Evolutionary conservation across 257 asterid genomes (phyloP), one percentile per base, ranked within the genome.

Genomic region (Solanum neorickii): DNA sequence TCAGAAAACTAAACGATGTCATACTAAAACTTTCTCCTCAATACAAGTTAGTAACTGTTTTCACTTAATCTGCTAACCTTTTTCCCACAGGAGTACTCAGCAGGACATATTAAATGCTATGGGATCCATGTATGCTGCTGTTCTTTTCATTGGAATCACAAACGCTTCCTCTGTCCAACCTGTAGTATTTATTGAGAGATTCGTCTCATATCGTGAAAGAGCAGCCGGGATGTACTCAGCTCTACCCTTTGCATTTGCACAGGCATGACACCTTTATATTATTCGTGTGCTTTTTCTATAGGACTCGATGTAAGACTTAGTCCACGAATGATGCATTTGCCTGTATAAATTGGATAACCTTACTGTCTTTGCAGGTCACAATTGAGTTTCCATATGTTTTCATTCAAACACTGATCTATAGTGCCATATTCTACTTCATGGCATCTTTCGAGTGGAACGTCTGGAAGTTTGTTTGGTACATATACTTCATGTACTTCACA

Each of bases 41-140:
- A 25, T 52, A 29, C 20, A 35, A 70, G 37, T 33, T 25, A 27
- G 12, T 49, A 47, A 47, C 9, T 29, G 16, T 47, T 47, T 80
- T 47, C 68, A 14, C 42, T 47, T 47, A 47, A 47, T 47, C 44
- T 27, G 27, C 20, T 41, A 80, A 47, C 42, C 18, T 80, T 80
- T 82, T 83, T 12, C 87, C 37, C 85, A 15, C 95, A 96, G 99
- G 92, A 92, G 88, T 18, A 91, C 92, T 4, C 92, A 92, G 87
- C 99, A 96, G 92, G 99, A 96, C 85, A 92, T 96, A 82, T 93
- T 92, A 86, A 96, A 96, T 56, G 98, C 99, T 27, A 96, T 96
- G 99, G 99, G 99, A 13, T 96, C 99, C 86, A 94, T 96, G 98
- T 96, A 96, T 70, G 95, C 98, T 31, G 98, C 99, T 9, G 98